phyloP scores from a whole-genome alignment of 2,329 filamentous ascomycete species.

The Venturia nashicola region DNA sequence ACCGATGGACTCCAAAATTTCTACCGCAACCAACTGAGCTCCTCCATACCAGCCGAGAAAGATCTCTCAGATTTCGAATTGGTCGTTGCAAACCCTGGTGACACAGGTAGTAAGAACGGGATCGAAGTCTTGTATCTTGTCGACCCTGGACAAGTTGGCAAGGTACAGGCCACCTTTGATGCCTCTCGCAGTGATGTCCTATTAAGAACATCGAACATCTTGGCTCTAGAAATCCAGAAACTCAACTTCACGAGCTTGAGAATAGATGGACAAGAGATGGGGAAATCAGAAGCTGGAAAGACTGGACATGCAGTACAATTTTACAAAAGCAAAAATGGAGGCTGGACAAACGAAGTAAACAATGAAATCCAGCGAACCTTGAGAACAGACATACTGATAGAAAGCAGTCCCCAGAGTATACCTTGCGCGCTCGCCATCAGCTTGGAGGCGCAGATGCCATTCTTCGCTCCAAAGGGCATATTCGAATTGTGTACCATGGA shows the following conservation, averaged over 20 bases:
- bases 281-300: neutral
- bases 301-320: neutral
- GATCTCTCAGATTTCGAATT: constrained; percentile 30
- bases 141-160: constrained; percentile 38
- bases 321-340: neutral
- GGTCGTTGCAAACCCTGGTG: constrained; percentile 38
- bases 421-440: constrained; percentile 17
- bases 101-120: constrained; percentile 40
- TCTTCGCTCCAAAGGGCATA: constrained; percentile 33
- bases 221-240: constrained; percentile 13
- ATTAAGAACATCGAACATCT: constrained; percentile 29
- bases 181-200: neutral
- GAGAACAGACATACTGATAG: neutral
- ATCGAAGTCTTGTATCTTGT: constrained; percentile 38
- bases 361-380: neutral
- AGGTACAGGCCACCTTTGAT: constrained; percentile 26
- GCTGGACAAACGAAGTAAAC: constrained; percentile 1
- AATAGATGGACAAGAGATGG: neutral
- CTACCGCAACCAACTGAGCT: constrained; percentile 26
- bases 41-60: constrained; percentile 13
- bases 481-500: constrained; percentile 29
- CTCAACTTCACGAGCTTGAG: neutral
- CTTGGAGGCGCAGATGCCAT: constrained; percentile 42
- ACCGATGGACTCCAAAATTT: constrained; percentile 36
- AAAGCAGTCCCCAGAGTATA: neutral